Evolutionary conservation across 495 filamentous ascomycete species (phyloP), one percentile per base, ranked within the genome.

Genomic region (Aspergillus nidulans): DNA sequence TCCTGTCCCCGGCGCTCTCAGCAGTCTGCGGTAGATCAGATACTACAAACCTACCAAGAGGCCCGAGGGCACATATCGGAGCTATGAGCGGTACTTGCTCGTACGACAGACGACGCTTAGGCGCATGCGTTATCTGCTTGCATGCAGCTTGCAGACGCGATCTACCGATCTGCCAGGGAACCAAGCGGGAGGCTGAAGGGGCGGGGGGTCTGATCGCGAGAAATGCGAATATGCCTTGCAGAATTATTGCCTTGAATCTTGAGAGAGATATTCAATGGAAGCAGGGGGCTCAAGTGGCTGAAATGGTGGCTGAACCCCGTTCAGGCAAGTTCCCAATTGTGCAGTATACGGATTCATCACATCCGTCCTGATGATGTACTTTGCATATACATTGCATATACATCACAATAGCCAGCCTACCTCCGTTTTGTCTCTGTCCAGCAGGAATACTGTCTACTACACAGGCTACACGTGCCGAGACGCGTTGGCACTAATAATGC

Each of bases 101-200:
- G 44, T 41, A 44, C 18, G 32, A 32, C 18, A 21, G 24, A 43
- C 19, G 50, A 30, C 24, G 44, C 45, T 24, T 42, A 20, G 16
- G 28, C 41, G 39, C n/a, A 10, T 54, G 32, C 25, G 25, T 49
- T 28, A 52, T 28, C 28, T 39, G 46, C 46, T 26, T 49, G 40
- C 40, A 36, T 50, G 51, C 20, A 41, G 39, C 34, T 32, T 49
- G 40, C 45, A 56, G 46, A 48, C 28, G 24, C 32, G 57, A 59
- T 59, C 57, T 28, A 47, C 48, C 47, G 57, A 59, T 59, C 57
- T 28, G 52, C 23, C 50, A 49, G 54, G 57, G 26, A 52, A 55
- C 52, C 32, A 40, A 52, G 38, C 46, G 41, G 51, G 50, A 41
- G 52, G 51, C 46, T 59, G 40, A 54, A 51, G 25, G 28, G 4